Conservation (phyloP, 495 filamentous ascomycete species). For the Aspergillus mulundensis region DNA sequence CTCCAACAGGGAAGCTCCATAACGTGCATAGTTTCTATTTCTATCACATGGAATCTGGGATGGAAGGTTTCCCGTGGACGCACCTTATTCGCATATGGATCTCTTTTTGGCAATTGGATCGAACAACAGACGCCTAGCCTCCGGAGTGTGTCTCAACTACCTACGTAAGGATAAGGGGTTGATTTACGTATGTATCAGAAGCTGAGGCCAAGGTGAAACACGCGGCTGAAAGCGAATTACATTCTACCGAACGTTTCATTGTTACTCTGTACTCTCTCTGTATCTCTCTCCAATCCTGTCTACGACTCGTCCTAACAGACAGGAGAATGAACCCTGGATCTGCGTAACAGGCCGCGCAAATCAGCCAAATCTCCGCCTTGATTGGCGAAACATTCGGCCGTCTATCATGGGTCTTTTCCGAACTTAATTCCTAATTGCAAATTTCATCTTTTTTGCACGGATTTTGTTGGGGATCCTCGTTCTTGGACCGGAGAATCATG, state of each 20-base stretch:
- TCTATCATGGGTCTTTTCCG: background rate
- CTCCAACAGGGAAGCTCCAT: background rate
- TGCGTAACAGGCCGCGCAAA: background rate
- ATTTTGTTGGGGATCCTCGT: background rate
- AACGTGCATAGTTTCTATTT: background rate
- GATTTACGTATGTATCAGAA: too few relatives aligned
- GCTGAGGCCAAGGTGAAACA: background rate
- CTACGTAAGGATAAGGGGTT: too few relatives aligned
- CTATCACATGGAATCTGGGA: background rate
- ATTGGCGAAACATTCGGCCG: background rate
- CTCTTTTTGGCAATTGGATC: too few relatives aligned
- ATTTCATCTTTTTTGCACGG: background rate
- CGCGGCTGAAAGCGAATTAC: background rate
- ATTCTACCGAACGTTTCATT: background rate
- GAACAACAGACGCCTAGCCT: too few relatives aligned
- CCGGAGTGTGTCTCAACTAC: too few relatives aligned
- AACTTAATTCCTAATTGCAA: background rate
- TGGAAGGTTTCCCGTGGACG: background rate
- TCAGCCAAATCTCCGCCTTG: background rate
- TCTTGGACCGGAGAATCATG: constrained; percentile 1
- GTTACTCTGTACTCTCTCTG: too few relatives aligned
- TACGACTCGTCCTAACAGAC: background rate
- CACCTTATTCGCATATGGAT: background rate
- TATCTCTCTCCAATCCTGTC: background rate
- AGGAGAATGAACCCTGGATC: background rate